Percentiles rank a stretch among this genome's conserved stretches.
phyloP scores from a whole-genome alignment of 768 basidiomycete species.

The Pulveroboletus sp. region DNA sequence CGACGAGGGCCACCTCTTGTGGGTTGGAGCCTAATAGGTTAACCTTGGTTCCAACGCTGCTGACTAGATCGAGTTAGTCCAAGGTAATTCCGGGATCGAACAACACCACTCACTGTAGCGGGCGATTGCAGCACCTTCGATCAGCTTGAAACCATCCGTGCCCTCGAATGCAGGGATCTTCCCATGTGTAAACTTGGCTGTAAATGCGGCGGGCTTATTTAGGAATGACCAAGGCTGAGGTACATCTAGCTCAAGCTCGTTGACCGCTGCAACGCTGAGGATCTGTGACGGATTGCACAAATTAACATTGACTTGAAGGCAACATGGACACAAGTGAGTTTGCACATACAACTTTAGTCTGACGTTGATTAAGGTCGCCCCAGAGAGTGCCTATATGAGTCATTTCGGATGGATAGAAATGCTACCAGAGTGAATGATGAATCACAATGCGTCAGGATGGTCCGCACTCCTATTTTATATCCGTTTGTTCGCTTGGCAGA shows the following conservation, averaged over 20 bases:
- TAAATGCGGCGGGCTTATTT: conserved; percentile 11
- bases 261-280: conserved; percentile 18
- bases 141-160: conserved; percentile 15
- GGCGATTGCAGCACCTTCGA: conserved; percentile 21
- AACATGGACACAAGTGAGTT: neutral
- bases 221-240: conserved; percentile 11
- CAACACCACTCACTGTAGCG: conserved; percentile 17
- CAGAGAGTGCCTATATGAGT: conserved; percentile 17
- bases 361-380: conserved; percentile 10
- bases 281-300: conserved; percentile 2
- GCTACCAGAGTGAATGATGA: neutral
- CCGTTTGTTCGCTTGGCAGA: too few species aligned
- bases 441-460: neutral
- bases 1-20: conserved; percentile 11
- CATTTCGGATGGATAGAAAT: conserved; percentile 6
- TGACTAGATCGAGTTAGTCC: conserved; percentile 1
- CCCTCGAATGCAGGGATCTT: conserved; percentile 24
- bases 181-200: conserved; percentile 17
- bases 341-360: conserved; percentile 13
- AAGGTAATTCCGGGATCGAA: neutral
- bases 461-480: neutral
- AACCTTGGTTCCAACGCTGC: conserved; percentile 11
- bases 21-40: conserved; percentile 8
- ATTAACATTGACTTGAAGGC: neutral
- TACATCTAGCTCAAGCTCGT: conserved; percentile 13